A percentile compares a stretch with the other conserved stretches of the same genome.
Conservation (phyloP, 768 basidiomycete species). For the Boletus reticuloceps region DNA sequence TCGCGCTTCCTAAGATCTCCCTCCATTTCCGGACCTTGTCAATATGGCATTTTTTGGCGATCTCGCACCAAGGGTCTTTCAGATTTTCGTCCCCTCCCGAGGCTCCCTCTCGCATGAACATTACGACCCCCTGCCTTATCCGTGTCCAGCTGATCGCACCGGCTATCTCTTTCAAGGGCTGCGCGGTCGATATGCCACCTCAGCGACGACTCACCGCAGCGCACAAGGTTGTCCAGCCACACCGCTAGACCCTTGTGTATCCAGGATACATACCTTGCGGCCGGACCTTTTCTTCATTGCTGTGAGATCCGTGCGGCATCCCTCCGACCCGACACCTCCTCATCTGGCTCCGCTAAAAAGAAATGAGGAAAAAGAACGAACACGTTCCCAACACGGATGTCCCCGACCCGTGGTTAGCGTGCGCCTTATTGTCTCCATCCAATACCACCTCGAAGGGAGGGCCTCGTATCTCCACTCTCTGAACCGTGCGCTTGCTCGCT, state of each 20-base stretch:
- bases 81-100: slow-evolving; percentile 8
- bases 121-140: slow-evolving; percentile 13
- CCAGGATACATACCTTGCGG: slow-evolving; percentile 6
- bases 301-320: slow-evolving; percentile 15
- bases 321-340: background rate
- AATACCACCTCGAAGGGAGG: background rate
- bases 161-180: slow-evolving; percentile 3
- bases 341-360: background rate
- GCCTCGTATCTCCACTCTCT: slow-evolving; percentile 24
- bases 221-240: background rate
- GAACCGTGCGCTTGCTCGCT: slow-evolving; percentile 4
- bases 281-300: slow-evolving; percentile 12
- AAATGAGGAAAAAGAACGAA: background rate
- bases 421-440: slow-evolving; percentile 16
- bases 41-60: slow-evolving; percentile 24
- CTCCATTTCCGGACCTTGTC: slow-evolving; percentile 23
- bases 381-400: slow-evolving; percentile 9
- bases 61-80: slow-evolving; percentile 12
- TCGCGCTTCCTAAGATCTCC: slow-evolving; percentile 23
- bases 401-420: slow-evolving; percentile 14
- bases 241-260: slow-evolving; percentile 7
- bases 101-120: background rate
- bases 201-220: background rate
- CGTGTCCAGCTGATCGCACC: slow-evolving; percentile 10
- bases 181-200: background rate